Conservation (phyloP, 306 rosid genomes). For the Rosa chinensis region DNA sequence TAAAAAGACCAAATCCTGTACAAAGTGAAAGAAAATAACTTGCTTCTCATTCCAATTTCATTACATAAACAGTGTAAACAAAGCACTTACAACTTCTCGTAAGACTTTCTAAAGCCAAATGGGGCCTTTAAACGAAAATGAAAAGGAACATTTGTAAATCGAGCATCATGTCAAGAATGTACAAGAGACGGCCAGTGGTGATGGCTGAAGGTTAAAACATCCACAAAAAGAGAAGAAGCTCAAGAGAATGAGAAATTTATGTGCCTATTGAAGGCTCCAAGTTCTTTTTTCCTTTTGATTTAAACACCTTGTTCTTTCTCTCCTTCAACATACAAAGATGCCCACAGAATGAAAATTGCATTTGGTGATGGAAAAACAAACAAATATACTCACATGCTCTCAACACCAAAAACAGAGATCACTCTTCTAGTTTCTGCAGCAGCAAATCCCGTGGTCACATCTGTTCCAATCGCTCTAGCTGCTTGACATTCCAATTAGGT, state of each 20-base stretch:
- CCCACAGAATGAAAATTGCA: constrained; percentile 40
- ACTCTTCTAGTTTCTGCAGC: constrained; percentile 42
- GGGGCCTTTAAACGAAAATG: constrained; percentile 27
- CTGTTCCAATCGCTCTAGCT: constrained; percentile 42
- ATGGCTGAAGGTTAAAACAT: constrained; percentile 27
- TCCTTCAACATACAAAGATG: constrained; percentile 35
- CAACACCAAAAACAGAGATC: constrained; percentile 37
- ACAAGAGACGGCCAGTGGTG: constrained; percentile 28
- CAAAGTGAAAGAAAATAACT: not conserved
- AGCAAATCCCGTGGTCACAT: constrained; percentile 29
- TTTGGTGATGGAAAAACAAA: constrained; percentile 43
- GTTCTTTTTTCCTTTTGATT: constrained; percentile 7
- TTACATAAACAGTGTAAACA: constrained; percentile 5
- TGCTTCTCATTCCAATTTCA: constrained; percentile 11
- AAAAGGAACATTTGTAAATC: constrained; percentile 18
- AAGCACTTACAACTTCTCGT: constrained; percentile 26
- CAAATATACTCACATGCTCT: constrained; percentile 46
- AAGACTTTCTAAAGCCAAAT: constrained; percentile 27
- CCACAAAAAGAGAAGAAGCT: constrained; percentile 32
- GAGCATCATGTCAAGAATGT: constrained; percentile 24
- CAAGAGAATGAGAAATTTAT: constrained; percentile 32
- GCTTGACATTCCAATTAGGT: constrained; percentile 18
- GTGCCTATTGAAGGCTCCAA: constrained; percentile 37
- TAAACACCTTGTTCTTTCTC: constrained; percentile 7
- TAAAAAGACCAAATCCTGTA: not conserved